Evolutionary conservation across 495 filamentous ascomycete genomes (phyloP), one percentile per base, ranked within the genome.

Genomic region (Annulohypoxylon nitens): DNA sequence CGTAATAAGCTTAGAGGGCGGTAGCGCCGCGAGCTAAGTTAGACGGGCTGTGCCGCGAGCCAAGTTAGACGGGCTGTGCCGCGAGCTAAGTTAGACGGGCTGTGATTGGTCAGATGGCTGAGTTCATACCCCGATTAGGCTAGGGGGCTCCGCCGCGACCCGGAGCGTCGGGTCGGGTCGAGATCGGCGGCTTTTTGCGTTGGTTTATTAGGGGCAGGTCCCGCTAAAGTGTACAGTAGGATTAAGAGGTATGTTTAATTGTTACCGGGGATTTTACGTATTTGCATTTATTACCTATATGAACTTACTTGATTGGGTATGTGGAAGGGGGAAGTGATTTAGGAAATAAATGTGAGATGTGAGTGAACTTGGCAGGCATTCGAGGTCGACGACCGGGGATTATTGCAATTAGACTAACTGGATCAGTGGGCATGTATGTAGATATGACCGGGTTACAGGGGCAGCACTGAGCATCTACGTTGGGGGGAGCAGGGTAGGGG

Each of bases 61-160:
- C 45, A 12, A 16, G 51, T 16, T 43, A 14, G 23, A 33, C 11
- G 4, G 26, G 12, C 0, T 5, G 12, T 20, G 57, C 20, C 2
- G 57, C 37, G 10, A 8, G 2, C 1, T 60, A 12, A 16, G 51
- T 16, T 43, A 14, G 23, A 33, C 11, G 4, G 26, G 12, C 0
- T 5, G 12, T 20, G n/a, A 73, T 69, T 73, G 70, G 70, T 30
- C 30, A n/a, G 54, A n/a, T 41, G 7, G 45, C n/a, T 18, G 12
- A 20, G 9, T 33, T 33, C 0, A 20, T 14, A 20, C 12, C 66
- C 48, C 33, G 51, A 65, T 48, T 55, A 51, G 53, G 71, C 53
- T 74, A 70, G 47, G 58, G 20, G 66, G 66, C 61, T 74, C 61
- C 71, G 69, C 71, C 54, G 45, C 65, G 60, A 51, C 6, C 71